Percentiles rank a stretch among this genome's conserved stretches.
Evolutionary conservation across 2,329 filamentous ascomycete genomes (phyloP).

Genomic region (Arthrobotrys sinensis): DNA sequence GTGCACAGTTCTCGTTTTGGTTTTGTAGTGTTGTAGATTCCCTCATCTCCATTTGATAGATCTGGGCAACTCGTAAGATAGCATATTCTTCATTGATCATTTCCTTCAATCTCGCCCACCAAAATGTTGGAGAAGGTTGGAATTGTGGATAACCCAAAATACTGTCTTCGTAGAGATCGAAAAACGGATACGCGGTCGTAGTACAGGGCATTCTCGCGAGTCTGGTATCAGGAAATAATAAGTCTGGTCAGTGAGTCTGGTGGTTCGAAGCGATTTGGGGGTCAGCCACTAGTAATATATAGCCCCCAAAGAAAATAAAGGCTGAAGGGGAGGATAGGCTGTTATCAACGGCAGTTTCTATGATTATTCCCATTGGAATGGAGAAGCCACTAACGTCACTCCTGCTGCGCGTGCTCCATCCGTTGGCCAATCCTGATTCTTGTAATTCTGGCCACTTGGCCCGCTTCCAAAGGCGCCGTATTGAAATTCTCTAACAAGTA

Average conservation of each 20-base stretch:
- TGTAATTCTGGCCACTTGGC: constrained; percentile 38
- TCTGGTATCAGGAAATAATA: background rate
- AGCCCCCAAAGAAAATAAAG: background rate
- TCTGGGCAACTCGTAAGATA: constrained; percentile 38
- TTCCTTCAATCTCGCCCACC: constrained; percentile 42
- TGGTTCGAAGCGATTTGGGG: background rate
- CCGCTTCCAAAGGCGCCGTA: constrained; percentile 4
- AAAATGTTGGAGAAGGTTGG: constrained; percentile 33
- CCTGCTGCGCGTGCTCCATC: constrained; percentile 10
- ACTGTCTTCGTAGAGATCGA: constrained; percentile 56
- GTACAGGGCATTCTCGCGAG: constrained; percentile 43
- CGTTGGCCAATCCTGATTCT: constrained; percentile 48
- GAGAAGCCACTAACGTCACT: constrained; percentile 16
- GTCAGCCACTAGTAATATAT: background rate
- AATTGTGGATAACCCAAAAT: constrained; percentile 42
- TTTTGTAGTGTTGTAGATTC: background rate
- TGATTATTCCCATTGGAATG: constrained; percentile 5
- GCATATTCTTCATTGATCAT: constrained; percentile 56
- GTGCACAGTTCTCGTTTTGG: background rate
- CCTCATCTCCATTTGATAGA: constrained; percentile 33
- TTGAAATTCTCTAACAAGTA: background rate
- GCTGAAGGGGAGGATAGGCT: constrained; percentile 34
- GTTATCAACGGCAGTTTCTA: constrained; percentile 27
- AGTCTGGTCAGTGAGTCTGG: background rate
- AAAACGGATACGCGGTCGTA: constrained; percentile 48